Base-by-base conservation (phyloP, 257 asterid species). In the Jacaranda mimosifolia region DNA sequence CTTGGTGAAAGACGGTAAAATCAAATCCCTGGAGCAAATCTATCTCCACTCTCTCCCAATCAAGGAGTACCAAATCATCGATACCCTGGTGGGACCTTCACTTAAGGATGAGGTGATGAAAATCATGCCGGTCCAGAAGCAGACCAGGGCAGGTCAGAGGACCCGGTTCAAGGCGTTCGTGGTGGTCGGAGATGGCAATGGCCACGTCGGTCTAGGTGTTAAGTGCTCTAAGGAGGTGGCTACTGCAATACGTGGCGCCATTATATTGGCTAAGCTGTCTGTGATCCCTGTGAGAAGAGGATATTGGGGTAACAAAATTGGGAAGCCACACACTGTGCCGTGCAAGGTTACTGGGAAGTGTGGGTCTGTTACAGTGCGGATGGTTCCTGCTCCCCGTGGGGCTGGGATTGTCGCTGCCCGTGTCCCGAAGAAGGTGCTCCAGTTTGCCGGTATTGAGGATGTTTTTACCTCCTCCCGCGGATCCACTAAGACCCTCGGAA, bases 331-430 rank as follows among this genome's bases (percentile, higher is more conserved):
- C 66, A 91, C 97, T 0, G 97, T 91, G 55, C 97, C 97, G 4
- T 91, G 97, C 66, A 91, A 91, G 89, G 97, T 91, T 2, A 91
- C 97, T 0, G 96, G 97, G 6, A 91, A 91, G 65, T 91, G 97
- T 81, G 97, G 97, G 0, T 89, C 96, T 0, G 97, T 91, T 17
- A 87, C 93, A 14, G 97, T 91, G 74, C 72, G 97, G 68, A 88
- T 91, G 97, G 94, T 91, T 3, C 97, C 97, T 19, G 97, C 97
- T 0, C 96, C 97, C 0, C 86, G 91, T 5, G 97, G 97, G n/a
- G 91, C 97, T 4, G 96, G 97, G 1, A 91, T 91, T 64, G 97
- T 91, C 13, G 97, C 97, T 12, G 97, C 97, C 9, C 86, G 97
- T 63, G 97, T 91, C 9, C 95, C 95, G 0, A 91, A 91, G 82